A percentile compares a stretch with the other conserved stretches of the same genome.
phyloP scores from a whole-genome alignment of 2,329 filamentous ascomycete genomes.

The Aspergillus ochraceoroseus region DNA sequence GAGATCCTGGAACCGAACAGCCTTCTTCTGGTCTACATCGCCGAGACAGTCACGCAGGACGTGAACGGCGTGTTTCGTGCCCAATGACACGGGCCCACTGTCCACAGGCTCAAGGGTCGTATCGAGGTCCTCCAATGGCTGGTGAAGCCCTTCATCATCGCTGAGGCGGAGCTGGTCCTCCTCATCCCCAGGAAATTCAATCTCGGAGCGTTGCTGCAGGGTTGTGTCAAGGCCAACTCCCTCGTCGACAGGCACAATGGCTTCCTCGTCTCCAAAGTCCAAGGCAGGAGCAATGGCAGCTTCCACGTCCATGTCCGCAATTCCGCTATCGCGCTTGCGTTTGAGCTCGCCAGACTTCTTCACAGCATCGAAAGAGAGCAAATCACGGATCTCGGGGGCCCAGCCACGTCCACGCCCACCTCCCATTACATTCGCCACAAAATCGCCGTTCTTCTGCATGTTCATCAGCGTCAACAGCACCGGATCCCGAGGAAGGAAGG shows the following conservation, averaged over 20 bases:
- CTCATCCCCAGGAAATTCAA: conserved; percentile 61
- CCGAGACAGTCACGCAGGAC: conserved; percentile 86
- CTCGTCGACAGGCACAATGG: conserved; percentile 46
- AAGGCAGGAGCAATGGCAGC: conserved; percentile 59
- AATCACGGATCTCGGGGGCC: conserved; percentile 88
- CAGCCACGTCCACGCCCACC: conserved; percentile 72
- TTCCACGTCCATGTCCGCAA: conserved; percentile 71
- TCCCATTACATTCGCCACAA: conserved; percentile 80
- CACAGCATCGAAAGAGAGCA: conserved; percentile 81
- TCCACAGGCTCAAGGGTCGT: conserved; percentile 79
- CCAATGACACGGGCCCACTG: conserved; percentile 78
- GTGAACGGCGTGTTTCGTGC: conserved; percentile 93
- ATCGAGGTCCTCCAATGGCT: conserved; percentile 62
- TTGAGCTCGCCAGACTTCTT: conserved; percentile 76
- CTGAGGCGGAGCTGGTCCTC: conserved; percentile 45
- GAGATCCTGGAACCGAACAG: conserved; percentile 85
- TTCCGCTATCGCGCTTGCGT: conserved; percentile 84
- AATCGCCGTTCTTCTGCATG: conserved; percentile 85
- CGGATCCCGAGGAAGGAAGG: conserved; percentile 81
- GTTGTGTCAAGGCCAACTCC: conserved; percentile 50
- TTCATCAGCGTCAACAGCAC: conserved; percentile 82
- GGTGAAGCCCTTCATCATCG: conserved; percentile 46
- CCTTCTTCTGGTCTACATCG: conserved; percentile 66
- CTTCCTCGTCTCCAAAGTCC: conserved; percentile 62
- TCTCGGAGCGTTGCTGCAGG: conserved; percentile 53